phyloP scores from a whole-genome alignment of 2,329 filamentous ascomycete species.

The Botryotinia calthae region DNA sequence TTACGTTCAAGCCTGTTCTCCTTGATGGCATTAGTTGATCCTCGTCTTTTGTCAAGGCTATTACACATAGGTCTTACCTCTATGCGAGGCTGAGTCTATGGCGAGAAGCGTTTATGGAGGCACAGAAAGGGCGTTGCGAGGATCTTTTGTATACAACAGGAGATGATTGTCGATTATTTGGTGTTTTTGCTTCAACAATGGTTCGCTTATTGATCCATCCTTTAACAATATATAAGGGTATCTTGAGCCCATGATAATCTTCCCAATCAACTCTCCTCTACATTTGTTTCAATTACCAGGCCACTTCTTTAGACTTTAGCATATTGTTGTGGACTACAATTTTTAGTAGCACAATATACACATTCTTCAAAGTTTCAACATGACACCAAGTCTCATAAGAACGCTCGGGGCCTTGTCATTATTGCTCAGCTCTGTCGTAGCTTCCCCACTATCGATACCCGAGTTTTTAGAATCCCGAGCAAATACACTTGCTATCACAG shows the following conservation, averaged over 20 bases:
- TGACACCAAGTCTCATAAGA: slow-evolving; percentile 1
- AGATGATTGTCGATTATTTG: not conserved
- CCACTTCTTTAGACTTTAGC: not conserved
- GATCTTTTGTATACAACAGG: not conserved
- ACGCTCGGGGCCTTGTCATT: not conserved
- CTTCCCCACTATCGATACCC: not conserved
- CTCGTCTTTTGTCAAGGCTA: not conserved
- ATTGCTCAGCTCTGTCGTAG: not conserved
- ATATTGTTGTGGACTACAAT: not conserved
- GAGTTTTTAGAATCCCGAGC: slow-evolving; percentile 1
- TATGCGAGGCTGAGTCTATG: slow-evolving; percentile 14
- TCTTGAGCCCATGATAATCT: not conserved
- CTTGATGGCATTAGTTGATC: not conserved
- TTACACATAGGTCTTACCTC: not conserved
- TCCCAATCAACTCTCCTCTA: not conserved
- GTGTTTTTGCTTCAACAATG: not conserved
- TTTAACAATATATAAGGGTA: not conserved
- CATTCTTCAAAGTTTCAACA: not conserved
- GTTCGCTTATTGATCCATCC: not conserved
- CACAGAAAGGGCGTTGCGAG: not conserved
- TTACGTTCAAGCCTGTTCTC: not conserved
- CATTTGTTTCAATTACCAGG: not conserved
- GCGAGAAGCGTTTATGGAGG: slow-evolving; percentile 1
- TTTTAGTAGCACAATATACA: not conserved
- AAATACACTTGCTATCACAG: slow-evolving; percentile 16